Evolutionary conservation across 2,329 filamentous ascomycete genomes (phyloP), one percentile per base, ranked within the genome.

Genomic region (Cladosporium sp.): DNA sequence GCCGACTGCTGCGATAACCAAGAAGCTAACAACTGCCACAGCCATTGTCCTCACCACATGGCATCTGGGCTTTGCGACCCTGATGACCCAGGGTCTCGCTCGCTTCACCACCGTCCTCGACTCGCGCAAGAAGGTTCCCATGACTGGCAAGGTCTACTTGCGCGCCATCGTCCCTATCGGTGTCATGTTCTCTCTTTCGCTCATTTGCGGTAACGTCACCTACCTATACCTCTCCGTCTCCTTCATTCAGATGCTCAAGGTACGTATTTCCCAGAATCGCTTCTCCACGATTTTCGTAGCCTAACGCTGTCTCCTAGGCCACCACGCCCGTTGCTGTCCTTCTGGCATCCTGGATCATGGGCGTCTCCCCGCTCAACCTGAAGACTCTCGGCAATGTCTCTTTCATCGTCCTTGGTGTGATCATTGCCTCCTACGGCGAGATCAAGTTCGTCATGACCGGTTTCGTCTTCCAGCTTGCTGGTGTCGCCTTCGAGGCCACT

Each of bases 211-310:
- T 77, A 98, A 98, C 83, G 82, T 96, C 81, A 93, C 94, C 73
- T 98, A 98, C 78, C 87, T 97, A 65, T 97, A 97, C 81, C 87
- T 98, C 68, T 95, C 91, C 72, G 94, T 98, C 67, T 91, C 94
- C 68, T 98, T 98, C 80, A 98, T 98, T 76, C 94, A 98, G 85
- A 98, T 98, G 94, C 89, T 98, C 80, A 98, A 98, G 91, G 90
- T 92, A 72, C 44, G 78, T 72, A 47, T 11, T 15, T 24, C 51
- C 49, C 36, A 64, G 36, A 41, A 68, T 70, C 47, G 66, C 41
- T 69, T 69, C 63, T 73, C 70, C 38, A 41, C 4, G 18, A 49
- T 12, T 36, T 15, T 10, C 24, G n/a, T 32, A 64, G 21, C 36
- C 67, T 67, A 47, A 70, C 59, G 28, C 28, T n/a, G 21, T 14